A percentile compares a stretch with the other conserved stretches of the same genome.
Evolutionary conservation across 116 monocot genomes (phyloP).

Genomic region (Dioscorea cayenensis): DNA sequence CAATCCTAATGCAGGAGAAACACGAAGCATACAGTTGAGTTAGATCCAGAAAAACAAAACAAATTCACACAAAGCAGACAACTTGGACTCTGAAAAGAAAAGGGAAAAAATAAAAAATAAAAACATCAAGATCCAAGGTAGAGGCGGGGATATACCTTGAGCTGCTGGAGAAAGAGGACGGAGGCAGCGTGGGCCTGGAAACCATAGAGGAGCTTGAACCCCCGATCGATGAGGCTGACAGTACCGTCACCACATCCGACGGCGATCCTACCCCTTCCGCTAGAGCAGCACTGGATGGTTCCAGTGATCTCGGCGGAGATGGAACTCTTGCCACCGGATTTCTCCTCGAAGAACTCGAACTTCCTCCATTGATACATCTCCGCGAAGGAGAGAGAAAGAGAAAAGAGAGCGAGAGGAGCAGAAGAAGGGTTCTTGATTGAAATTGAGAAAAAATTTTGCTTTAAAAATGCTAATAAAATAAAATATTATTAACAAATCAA

Average conservation of each 20-base stretch:
- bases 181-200: constrained; percentile 75
- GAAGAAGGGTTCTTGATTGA: too few relatives aligned
- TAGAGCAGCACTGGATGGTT: constrained; percentile 53
- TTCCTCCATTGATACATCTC: constrained; percentile 90
- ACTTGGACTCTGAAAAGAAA: too few relatives aligned
- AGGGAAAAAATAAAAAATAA: too few relatives aligned
- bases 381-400: too few relatives aligned
- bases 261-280: constrained; percentile 68
- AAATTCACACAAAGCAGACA: too few relatives aligned
- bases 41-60: too few relatives aligned
- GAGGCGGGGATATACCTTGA: constrained; percentile 47
- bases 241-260: constrained; percentile 78
- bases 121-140: neutral
- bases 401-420: too few relatives aligned
- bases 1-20: too few relatives aligned
- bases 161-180: constrained; percentile 84
- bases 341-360: constrained; percentile 99
- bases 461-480: too few relatives aligned
- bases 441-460: too few relatives aligned
- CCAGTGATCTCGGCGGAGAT: constrained; percentile 43
- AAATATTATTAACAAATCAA: too few relatives aligned
- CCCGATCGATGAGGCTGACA: constrained; percentile 68
- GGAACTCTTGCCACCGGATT: constrained; percentile 49
- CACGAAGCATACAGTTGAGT: too few relatives aligned
- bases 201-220: constrained; percentile 54